Evolutionary conservation across 2,329 filamentous ascomycete species (phyloP).

Genomic region (Xylaria sp.): DNA sequence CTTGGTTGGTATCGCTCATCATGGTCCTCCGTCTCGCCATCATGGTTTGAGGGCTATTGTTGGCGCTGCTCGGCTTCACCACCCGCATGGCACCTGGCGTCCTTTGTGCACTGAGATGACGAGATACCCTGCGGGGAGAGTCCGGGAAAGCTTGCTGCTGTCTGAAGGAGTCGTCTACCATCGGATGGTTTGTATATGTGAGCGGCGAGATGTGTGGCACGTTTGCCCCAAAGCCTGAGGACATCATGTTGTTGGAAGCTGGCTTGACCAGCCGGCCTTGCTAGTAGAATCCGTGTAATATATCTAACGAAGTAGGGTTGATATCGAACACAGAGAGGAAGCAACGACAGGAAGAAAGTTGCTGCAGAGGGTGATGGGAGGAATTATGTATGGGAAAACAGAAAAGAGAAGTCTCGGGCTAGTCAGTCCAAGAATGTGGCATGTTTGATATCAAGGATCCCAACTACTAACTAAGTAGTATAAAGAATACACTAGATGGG

Average conservation of each 20-base stretch:
- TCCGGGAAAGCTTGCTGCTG: constrained; percentile 63
- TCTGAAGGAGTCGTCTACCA: constrained; percentile 62
- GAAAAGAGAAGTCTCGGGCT: constrained; percentile 40
- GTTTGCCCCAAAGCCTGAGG: constrained; percentile 49
- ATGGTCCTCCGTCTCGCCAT: constrained; percentile 66
- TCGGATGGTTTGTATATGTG: constrained; percentile 54
- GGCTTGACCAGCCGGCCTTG: constrained; percentile 7
- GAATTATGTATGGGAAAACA: constrained; percentile 39
- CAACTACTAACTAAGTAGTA: constrained; percentile 28
- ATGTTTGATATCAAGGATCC: constrained; percentile 45
- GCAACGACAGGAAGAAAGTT: constrained; percentile 1
- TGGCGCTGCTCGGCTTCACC: constrained; percentile 72
- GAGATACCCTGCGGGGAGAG: constrained; percentile 59
- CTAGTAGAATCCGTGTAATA: constrained; percentile 13
- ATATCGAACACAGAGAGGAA: constrained; percentile 13
- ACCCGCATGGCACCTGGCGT: constrained; percentile 66
- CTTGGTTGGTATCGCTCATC: constrained; percentile 59
- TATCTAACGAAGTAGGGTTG: constrained; percentile 1
- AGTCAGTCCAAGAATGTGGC: constrained; percentile 45
- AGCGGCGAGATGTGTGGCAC: constrained; percentile 47
- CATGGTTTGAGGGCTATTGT: constrained; percentile 71
- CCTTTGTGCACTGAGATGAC: constrained; percentile 61
- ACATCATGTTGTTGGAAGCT: constrained; percentile 47
- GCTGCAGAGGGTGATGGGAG: constrained; percentile 27
- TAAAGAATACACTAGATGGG: constrained; percentile 41